Evolutionary conservation across 1,284 basidiomycete genomes (phyloP).

Genomic region (Mycosarcoma maydis): DNA sequence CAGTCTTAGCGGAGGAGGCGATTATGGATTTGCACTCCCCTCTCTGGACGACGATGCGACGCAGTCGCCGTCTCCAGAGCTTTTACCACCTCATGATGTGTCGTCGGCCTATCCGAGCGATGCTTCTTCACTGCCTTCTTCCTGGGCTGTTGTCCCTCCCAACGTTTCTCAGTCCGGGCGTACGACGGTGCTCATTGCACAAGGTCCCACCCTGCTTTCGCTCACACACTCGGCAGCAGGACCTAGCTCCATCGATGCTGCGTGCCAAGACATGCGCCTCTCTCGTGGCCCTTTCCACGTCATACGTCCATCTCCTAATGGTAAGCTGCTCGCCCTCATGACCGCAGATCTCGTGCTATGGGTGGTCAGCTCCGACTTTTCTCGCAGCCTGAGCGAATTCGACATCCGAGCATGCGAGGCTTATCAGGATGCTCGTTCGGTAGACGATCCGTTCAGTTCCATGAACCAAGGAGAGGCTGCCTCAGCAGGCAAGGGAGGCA

Average conservation of each 20-base stretch:
- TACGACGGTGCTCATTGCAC: conserved; percentile 40
- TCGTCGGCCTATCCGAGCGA: conserved; percentile 6
- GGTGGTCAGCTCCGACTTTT: conserved; percentile 93
- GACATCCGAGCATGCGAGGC: conserved; percentile 64
- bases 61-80: conserved; percentile 16
- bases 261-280: conserved; percentile 71
- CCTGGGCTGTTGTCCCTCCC: conserved; percentile 48
- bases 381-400: conserved; percentile 86
- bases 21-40: conserved; percentile 33
- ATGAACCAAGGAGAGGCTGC: neutral
- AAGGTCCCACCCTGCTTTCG: conserved; percentile 35
- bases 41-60: conserved; percentile 31
- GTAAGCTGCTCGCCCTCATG: conserved; percentile 87
- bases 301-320: conserved; percentile 88
- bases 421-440: conserved; percentile 31
- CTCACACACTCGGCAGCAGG: conserved; percentile 39
- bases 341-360: conserved; percentile 79
- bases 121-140: conserved; percentile 12
- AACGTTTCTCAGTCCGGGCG: conserved; percentile 30
- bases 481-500: conserved; percentile 28
- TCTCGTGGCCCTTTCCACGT: conserved; percentile 87
- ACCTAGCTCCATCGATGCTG: conserved; percentile 42
- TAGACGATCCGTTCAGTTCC: conserved; percentile 36
- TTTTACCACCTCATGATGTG: conserved; percentile 22
- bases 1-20: conserved; percentile 29